Evolutionary conservation across 192 early-diverging fungal genomes (phyloP), one percentile per base, ranked within the genome.

Genomic region (Coemansia sp.): DNA sequence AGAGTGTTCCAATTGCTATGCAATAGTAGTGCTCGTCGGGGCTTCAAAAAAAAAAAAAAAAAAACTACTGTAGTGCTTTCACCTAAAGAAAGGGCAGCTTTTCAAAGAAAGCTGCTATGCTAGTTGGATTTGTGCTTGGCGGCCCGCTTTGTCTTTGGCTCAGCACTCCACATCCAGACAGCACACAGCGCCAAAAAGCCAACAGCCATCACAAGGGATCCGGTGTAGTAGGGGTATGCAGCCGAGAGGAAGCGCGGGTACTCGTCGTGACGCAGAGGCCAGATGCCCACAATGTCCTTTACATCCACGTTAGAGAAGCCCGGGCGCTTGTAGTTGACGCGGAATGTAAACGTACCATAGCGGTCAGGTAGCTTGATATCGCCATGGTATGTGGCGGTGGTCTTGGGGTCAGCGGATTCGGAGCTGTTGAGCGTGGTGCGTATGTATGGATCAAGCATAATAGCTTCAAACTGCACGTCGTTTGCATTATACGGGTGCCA

Each of bases 381-480:
- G 45, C 83, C 83, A 31, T 67, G 63, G 64, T 86, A 88, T 0
- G 73, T 72, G 18, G 77, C 62, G 1, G 51, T 42, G 7, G 69
- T 33, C 2, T 69, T 31, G 18, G 60, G 16, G 3, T 42, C 59
- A 1, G 58, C 14, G 0, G 61, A 13, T 0, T 59, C 21, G 20
- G 76, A 66, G 43, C 46, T 70, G 23, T 87, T 86, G 33, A 93
- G 82, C 7, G 88, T 90, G 59, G 87, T 76, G 67, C 90, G 90
- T 60, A 99, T 85, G 75, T 98, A 96, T 9, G 97, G 97, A 74
- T 99, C 96, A 40, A 99, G 85, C 97, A 99, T 99, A 24, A 90
- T 92, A 36, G 93, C 85, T 74, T 96, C 93, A 62, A 98, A 88
- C 74, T 97, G 95, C 50, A 98, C 79, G 28, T 86, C 76, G 21